These are phyloP conservation scores for Aspergillus sojae DNA, from an alignment of 2,329 filamentous ascomycete genomes.

Conservation along the genomic window DNA sequence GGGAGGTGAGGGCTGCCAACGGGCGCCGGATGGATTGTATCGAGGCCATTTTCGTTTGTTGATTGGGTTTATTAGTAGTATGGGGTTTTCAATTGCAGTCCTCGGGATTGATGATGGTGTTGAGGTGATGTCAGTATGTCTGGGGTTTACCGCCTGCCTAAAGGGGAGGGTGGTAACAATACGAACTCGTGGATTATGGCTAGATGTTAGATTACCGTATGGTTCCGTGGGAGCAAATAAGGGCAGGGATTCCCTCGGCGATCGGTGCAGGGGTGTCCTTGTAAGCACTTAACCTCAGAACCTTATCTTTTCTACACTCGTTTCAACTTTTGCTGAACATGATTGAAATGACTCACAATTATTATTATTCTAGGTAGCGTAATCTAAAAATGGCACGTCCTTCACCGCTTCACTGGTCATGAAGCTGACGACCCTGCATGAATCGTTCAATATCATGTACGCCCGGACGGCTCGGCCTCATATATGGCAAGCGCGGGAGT, in stretches of 20 bases:
- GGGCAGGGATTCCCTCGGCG: neutral
- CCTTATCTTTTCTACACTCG: neutral
- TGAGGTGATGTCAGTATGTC: constrained; percentile 1
- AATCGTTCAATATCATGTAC: constrained; percentile 26
- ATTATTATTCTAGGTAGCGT: constrained; percentile 28
- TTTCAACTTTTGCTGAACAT: neutral
- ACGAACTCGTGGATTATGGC: neutral
- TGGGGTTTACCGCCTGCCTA: neutral
- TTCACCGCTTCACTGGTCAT: constrained; percentile 12
- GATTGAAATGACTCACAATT: constrained; percentile 13
- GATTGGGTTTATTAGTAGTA: neutral
- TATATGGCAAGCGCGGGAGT: neutral
- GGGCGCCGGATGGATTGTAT: constrained; percentile 11
- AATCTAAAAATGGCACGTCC: constrained; percentile 24
- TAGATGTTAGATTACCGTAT: neutral
- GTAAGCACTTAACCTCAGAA: neutral
- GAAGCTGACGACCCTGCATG: constrained; percentile 18
- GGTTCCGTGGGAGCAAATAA: neutral
- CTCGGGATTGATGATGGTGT: neutral
- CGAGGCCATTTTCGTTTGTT: constrained; percentile 15
- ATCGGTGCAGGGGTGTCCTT: neutral
- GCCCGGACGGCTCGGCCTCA: constrained; percentile 8
- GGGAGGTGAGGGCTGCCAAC: constrained; percentile 4
- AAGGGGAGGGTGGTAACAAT: neutral
- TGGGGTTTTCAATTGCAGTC: neutral